phyloP scores from a whole-genome alignment of 768 basidiomycete genomes.

The Cyclocybe aegerita region DNA sequence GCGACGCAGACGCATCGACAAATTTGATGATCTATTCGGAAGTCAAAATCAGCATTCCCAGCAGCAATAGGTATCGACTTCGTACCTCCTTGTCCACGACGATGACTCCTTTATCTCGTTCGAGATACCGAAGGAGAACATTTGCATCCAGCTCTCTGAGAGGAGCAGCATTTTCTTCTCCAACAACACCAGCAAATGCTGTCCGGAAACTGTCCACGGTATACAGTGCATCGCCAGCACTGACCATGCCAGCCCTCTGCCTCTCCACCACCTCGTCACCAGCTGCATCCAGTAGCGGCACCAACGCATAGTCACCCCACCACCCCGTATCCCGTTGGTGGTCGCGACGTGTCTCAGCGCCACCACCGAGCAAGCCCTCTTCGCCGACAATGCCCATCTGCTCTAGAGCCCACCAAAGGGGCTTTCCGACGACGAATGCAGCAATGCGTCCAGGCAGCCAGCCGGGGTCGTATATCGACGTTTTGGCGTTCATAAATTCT shows the following conservation, averaged over 20 bases:
- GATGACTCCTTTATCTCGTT: slow-evolving; percentile 69
- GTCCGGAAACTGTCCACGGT: slow-evolving; percentile 57
- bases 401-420: slow-evolving; percentile 85
- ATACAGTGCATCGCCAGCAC: slow-evolving; percentile 63
- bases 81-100: slow-evolving; percentile 69
- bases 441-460: slow-evolving; percentile 72
- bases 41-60: not conserved
- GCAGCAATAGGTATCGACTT: not conserved
- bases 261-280: slow-evolving; percentile 55
- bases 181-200: slow-evolving; percentile 49
- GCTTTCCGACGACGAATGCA: slow-evolving; percentile 70
- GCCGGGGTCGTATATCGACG: slow-evolving; percentile 67
- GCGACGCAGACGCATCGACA: slow-evolving; percentile 35
- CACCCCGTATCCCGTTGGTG: slow-evolving; percentile 44
- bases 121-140: slow-evolving; percentile 74
- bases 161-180: slow-evolving; percentile 19
- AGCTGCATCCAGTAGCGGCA: slow-evolving; percentile 62
- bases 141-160: slow-evolving; percentile 65
- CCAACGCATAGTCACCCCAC: slow-evolving; percentile 74
- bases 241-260: slow-evolving; percentile 40
- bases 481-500: slow-evolving; percentile 53
- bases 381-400: slow-evolving; percentile 75
- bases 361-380: slow-evolving; percentile 40
- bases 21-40: slow-evolving; percentile 80
- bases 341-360: slow-evolving; percentile 18